Percentiles rank a stretch among this genome's conserved stretches.
Conservation (phyloP, 768 basidiomycete species). For the Zangia roseola region DNA sequence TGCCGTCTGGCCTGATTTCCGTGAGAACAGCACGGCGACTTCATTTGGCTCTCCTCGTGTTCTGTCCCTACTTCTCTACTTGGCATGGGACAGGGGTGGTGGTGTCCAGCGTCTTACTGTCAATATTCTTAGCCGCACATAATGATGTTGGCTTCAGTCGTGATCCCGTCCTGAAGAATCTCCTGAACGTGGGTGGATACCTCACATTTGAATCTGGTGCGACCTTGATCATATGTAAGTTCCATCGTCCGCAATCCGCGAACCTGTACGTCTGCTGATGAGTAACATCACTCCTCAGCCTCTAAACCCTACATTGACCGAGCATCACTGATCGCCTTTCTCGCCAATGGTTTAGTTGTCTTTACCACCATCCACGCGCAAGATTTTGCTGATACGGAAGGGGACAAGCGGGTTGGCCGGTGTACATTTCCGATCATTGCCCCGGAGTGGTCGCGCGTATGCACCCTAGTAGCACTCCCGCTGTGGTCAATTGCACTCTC, state of each 20-base stretch:
- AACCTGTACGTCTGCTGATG: not conserved
- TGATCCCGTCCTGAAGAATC: too few species aligned
- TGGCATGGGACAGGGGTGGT: not conserved
- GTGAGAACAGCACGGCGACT: constrained; percentile 17
- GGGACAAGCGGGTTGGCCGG: constrained; percentile 30
- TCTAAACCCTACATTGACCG: constrained; percentile 8
- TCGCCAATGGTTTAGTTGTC: constrained; percentile 29
- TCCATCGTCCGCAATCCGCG: not conserved
- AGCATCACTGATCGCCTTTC: constrained; percentile 18
- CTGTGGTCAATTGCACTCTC: constrained; percentile 9
- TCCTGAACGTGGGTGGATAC: too few species aligned
- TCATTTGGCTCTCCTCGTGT: constrained; percentile 32
- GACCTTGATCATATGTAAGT: too few species aligned
- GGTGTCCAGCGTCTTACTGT: constrained; percentile 8
- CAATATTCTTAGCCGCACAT: constrained; percentile 24
- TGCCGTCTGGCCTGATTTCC: constrained; percentile 36
- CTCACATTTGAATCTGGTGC: too few species aligned
- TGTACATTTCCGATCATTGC: constrained; percentile 30
- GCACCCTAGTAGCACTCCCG: constrained; percentile 11
- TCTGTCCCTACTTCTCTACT: constrained; percentile 27
- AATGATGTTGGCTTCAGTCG: constrained; percentile 17
- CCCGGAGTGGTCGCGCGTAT: constrained; percentile 12
- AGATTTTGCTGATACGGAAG: constrained; percentile 34
- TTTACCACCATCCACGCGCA: constrained; percentile 38
- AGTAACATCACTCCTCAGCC: not conserved